Percentiles rank a stretch among this genome's conserved stretches.
Evolutionary conservation across 1,284 basidiomycete genomes (phyloP).

Genomic region (Ganoderma resinaceum): DNA sequence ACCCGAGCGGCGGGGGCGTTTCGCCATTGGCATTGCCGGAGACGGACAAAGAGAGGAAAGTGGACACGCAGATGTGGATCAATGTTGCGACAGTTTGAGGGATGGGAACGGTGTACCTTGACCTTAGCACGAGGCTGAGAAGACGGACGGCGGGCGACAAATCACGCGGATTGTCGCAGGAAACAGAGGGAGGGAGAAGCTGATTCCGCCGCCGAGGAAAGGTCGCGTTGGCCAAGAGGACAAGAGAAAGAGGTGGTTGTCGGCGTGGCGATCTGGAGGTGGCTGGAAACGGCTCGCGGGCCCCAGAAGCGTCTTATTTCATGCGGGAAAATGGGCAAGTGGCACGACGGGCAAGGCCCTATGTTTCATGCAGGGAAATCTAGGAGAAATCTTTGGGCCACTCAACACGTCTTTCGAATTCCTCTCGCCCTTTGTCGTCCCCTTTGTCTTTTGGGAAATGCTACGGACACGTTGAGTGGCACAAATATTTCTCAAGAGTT

Average conservation of each 20-base stretch:
- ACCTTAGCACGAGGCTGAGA: background rate
- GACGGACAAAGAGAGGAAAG: background rate
- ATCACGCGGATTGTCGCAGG: background rate
- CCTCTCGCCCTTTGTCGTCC: too few relatives aligned
- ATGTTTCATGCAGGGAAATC: too few relatives aligned
- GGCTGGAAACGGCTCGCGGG: background rate
- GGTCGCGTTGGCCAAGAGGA: background rate
- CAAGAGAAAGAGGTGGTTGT: background rate
- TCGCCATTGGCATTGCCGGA: background rate
- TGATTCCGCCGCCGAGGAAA: background rate
- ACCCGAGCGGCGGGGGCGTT: background rate
- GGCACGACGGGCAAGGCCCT: too few relatives aligned
- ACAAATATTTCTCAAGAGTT: too few relatives aligned
- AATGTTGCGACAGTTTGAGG: conserved; percentile 7
- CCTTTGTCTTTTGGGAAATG: too few relatives aligned
- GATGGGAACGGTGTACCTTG: background rate
- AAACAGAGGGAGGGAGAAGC: background rate
- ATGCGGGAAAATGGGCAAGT: background rate
- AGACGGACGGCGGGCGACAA: background rate
- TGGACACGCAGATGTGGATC: background rate
- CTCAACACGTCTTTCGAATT: too few relatives aligned
- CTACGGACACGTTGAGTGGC: too few relatives aligned
- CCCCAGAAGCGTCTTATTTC: conserved; percentile 2
- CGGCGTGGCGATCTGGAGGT: background rate
- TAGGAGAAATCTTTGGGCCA: too few relatives aligned